Conservation (phyloP, 1,284 basidiomycete species). For the Microbotryum silenes-acaulis region DNA sequence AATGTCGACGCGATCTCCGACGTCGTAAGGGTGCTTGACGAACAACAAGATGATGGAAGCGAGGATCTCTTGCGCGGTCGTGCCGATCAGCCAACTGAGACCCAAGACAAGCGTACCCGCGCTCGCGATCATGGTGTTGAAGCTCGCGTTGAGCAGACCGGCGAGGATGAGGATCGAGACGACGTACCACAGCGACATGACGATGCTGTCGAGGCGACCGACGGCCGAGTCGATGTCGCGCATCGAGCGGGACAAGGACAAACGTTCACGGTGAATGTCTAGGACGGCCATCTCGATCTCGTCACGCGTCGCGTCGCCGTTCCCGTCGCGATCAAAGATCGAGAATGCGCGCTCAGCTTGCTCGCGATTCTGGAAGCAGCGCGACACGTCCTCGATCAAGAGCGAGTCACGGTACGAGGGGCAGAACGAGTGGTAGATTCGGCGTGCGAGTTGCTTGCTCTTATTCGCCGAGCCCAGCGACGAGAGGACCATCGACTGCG, state of each 20-base stretch:
- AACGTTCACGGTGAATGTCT: conserved; percentile 74
- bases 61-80: conserved; percentile 30
- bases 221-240: conserved; percentile 84
- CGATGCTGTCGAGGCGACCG: conserved; percentile 43
- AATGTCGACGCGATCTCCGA: conserved; percentile 62
- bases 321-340: conserved; percentile 75
- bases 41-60: conserved; percentile 51
- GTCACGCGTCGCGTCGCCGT: conserved; percentile 67
- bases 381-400: conserved; percentile 61
- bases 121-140: conserved; percentile 35
- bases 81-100: conserved; percentile 50
- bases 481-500: conserved; percentile 69
- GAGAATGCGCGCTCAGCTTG: conserved; percentile 60
- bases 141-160: conserved; percentile 34
- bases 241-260: conserved; percentile 80
- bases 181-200: conserved; percentile 37
- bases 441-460: conserved; percentile 69
- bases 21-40: conserved; percentile 66
- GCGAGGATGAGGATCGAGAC: conserved; percentile 35
- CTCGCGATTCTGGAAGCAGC: conserved; percentile 61
- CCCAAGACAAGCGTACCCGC: conserved; percentile 37
- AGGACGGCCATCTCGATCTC: conserved; percentile 70
- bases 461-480: conserved; percentile 74
- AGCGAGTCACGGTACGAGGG: conserved; percentile 56
- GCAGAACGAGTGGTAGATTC: conserved; percentile 80